Evolutionary conservation across 495 filamentous ascomycete species (phyloP), one percentile per base, ranked within the genome.

Genomic region (Penicillium parvum): DNA sequence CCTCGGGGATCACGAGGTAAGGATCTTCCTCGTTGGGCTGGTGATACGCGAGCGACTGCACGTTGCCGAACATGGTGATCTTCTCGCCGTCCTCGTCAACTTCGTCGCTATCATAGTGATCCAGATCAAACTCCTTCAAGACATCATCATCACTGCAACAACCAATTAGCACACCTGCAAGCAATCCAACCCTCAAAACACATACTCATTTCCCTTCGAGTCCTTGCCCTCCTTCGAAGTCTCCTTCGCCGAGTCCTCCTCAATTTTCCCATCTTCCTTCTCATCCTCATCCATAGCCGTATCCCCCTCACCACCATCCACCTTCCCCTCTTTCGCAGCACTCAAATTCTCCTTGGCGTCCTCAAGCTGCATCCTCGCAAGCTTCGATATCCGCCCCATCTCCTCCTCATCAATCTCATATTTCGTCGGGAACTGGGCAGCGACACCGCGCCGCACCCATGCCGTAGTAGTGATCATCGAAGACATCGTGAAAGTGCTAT

Each of bases 401-500:
- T 99, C 92, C 45, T 83, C 82, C 66, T 99, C 92, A 60, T 95
- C 83, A 51, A 97, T 88, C 22, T 85, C 82, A 62, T 92, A 92
- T 66, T 88, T 92, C 4, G 76, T 82, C 1, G 92, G 92, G 54
- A 95, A 95, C 45, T 85, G 83, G 36, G 92, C 90, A 22, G 94
- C 88, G 66, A 90, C 88, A 30, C 94, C 94, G 12, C 90, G 85
- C 45, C 88, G 89, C 53, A 97, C 91, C 92, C 92, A 99, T 4
- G 84, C 64, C 1, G 90, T 86, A 25, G 88, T 86, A 15, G 94
- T 97, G 43, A 99, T 95, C 91, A 96, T 97, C 9, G 57, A 61
- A 58, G 82, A 83, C 81, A 83, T 83, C 47, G 50, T 61, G 47
- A 45, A 45, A 36, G 47, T 37, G 14, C 39, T 49, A n/a, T 46